Evolutionary conservation across 208 protist genomes (phyloP), one percentile per base, ranked within the genome.

Genomic region (Herpetomonas muscarum): DNA sequence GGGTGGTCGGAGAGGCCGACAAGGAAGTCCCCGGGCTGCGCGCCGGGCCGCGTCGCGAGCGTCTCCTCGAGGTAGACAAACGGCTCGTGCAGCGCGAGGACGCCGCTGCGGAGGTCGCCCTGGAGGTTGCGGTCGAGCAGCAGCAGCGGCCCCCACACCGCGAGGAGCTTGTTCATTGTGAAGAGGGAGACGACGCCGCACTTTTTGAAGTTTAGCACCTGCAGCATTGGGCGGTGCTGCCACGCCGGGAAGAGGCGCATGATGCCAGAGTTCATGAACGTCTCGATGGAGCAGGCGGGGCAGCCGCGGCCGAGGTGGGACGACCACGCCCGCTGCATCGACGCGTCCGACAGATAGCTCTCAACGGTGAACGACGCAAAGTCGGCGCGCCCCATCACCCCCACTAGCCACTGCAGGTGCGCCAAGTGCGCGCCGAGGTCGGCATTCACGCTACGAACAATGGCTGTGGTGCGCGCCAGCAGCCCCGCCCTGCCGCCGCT

Each of bases 181-280:
- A 82, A 91, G 31, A 92, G 61, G 3, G 85, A 91, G 31, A 92
- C 66, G 10, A 95, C 80, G 41, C 83, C 88, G 58, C 83, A 88
- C 24, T 70, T 48, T 34, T 79, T 71, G 64, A 84, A 89, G 75
- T 90, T 60, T 13, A 89, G 41, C 36, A 87, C 76, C 25, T 70
- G 50, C 74, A 81, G 74, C 42, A 92, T 57, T 7, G 74, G 64
- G 21, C 34, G 24, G 39, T 65, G 70, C n/a, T 60, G 53, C 76
- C 82, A 90, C 37, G 71, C 13, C 3, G 84, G 82, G 48, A 92
- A 82, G 10, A 76, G 21, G 32, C 71, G 55, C 47, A 89, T 51
- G 19, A 76, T 67, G 2, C 21, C 54, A 12, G 12, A 37, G 21
- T 67, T 53, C 21, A 48, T 17, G 76, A 91, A 92, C 48, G 65